These are phyloP conservation scores for Aspergillus niger DNA, from an alignment of 2,329 filamentous ascomycete genomes.

Conservation along the genomic window DNA sequence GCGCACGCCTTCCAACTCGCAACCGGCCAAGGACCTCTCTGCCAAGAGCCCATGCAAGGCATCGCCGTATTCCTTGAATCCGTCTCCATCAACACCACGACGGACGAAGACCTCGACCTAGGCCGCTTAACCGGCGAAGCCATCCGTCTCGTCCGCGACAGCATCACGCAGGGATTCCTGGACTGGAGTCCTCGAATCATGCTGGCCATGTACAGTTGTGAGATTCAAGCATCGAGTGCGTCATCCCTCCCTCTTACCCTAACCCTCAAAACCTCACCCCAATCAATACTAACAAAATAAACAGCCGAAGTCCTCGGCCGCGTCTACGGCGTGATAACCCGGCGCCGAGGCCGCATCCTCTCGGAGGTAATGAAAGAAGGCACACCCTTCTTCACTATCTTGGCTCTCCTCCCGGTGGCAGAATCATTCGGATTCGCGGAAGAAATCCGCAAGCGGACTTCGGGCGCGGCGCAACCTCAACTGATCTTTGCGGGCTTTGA, in stretches of 20 bases:
- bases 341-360: slow-evolving; percentile 83
- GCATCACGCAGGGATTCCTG: slow-evolving; percentile 82
- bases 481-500: slow-evolving; percentile 92
- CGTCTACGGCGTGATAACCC: slow-evolving; percentile 97
- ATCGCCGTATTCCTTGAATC: slow-evolving; percentile 89
- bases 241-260: slow-evolving; percentile 15
- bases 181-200: slow-evolving; percentile 96
- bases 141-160: slow-evolving; percentile 82
- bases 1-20: slow-evolving; percentile 92
- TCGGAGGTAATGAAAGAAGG: slow-evolving; percentile 92
- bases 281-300: neutral
- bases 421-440: slow-evolving; percentile 96
- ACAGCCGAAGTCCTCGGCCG: slow-evolving; percentile 86
- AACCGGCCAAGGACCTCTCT: slow-evolving; percentile 84
- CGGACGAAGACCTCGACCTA: slow-evolving; percentile 59
- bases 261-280: neutral
- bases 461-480: slow-evolving; percentile 87
- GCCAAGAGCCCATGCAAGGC: slow-evolving; percentile 89
- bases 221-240: slow-evolving; percentile 90
- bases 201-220: slow-evolving; percentile 96
- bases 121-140: slow-evolving; percentile 88
- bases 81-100: slow-evolving; percentile 61
- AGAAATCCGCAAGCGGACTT: slow-evolving; percentile 93
- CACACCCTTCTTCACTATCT: slow-evolving; percentile 94
- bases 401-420: slow-evolving; percentile 82